Evolutionary conservation across 768 basidiomycete species (phyloP), one percentile per base, ranked within the genome.

Genomic region (Boletus eberwhitei): DNA sequence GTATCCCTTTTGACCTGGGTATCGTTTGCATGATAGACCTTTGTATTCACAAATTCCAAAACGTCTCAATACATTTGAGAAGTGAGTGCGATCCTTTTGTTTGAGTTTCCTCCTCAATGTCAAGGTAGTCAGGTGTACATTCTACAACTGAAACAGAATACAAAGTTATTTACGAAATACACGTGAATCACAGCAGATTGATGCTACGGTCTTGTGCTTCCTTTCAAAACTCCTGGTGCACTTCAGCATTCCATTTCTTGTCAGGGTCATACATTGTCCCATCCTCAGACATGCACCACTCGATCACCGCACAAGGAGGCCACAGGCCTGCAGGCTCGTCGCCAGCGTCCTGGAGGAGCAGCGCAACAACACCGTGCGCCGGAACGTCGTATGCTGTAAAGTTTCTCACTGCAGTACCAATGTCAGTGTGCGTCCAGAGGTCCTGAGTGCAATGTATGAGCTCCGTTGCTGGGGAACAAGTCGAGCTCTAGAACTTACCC

Each of bases 401-500:
- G 64, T 79, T 83, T 17, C 86, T 78, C 22, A 83, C 73, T 1
- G 80, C 81, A 0, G 83, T 88, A 4, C 85, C 85, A 59, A 86
- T 88, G 60, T 85, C 73, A 21, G 84, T 87, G 65, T 88, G 87
- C 4, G 81, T 66, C 87, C 87, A 89, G 2, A 88, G 74, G 61
- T 89, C 87, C 84, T 88, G 53, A 21, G 39, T 21, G 26, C 17
- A 41, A 40, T n/a, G n/a, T 6, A 22, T 57, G 42, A 59, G 34
- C 21, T 22, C 29, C 29, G 22, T 21, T 14, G 14, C 21, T 2
- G 37, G 37, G 2, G 36, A 48, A 56, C 34, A 17, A 4, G 29
- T 13, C 11, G 5, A 31, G 29, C 3, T 19, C 21, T 14, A n/a
- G 40, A 16, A 45, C 83, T 49, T 60, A 86, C 85, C 55, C 85